A percentile compares a stretch with the other conserved stretches of the same genome.
Conservation (phyloP, 345 rosid genomes). For the Arabidopsis suecica region DNA sequence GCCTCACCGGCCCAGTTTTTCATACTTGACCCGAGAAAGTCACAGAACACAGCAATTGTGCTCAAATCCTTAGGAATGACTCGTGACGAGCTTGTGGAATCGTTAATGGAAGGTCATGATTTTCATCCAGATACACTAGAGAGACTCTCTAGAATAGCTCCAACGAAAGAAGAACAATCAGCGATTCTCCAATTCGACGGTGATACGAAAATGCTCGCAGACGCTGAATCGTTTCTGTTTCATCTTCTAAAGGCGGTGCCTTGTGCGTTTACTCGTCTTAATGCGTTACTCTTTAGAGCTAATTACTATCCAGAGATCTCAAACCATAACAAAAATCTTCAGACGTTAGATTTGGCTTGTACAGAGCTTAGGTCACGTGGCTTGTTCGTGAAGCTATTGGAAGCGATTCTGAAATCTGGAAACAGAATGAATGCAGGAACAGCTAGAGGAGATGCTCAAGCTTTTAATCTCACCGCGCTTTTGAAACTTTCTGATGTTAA, state of each 20-base stretch:
- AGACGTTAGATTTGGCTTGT: slow-evolving; percentile 65
- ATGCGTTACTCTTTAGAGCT: slow-evolving; percentile 70
- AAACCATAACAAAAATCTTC: slow-evolving; percentile 59
- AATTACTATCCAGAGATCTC: slow-evolving; percentile 67
- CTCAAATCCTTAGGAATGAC: slow-evolving; percentile 68
- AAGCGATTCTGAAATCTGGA: slow-evolving; percentile 89
- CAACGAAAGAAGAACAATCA: slow-evolving; percentile 67
- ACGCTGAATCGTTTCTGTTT: slow-evolving; percentile 72
- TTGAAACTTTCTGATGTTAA: slow-evolving; percentile 74
- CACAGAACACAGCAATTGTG: slow-evolving; percentile 80
- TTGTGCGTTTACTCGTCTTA: slow-evolving; percentile 64
- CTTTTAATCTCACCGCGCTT: slow-evolving; percentile 70
- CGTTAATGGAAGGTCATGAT: slow-evolving; percentile 65
- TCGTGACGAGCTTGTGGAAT: slow-evolving; percentile 58
- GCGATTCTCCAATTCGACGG: slow-evolving; percentile 65
- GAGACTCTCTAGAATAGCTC: slow-evolving; percentile 70
- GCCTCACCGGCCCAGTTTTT: slow-evolving; percentile 51
- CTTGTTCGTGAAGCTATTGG: slow-evolving; percentile 75
- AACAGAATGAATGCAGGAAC: slow-evolving; percentile 92
- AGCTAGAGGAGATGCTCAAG: slow-evolving; percentile 81
- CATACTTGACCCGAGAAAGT: slow-evolving; percentile 71
- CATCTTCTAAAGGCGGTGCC: slow-evolving; percentile 72
- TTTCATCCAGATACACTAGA: slow-evolving; percentile 67
- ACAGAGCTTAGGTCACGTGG: slow-evolving; percentile 71
- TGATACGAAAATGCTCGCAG: slow-evolving; percentile 57